Evolutionary conservation across 2,329 filamentous ascomycete species (phyloP).

Genomic region (Aureobasidium sp.): DNA sequence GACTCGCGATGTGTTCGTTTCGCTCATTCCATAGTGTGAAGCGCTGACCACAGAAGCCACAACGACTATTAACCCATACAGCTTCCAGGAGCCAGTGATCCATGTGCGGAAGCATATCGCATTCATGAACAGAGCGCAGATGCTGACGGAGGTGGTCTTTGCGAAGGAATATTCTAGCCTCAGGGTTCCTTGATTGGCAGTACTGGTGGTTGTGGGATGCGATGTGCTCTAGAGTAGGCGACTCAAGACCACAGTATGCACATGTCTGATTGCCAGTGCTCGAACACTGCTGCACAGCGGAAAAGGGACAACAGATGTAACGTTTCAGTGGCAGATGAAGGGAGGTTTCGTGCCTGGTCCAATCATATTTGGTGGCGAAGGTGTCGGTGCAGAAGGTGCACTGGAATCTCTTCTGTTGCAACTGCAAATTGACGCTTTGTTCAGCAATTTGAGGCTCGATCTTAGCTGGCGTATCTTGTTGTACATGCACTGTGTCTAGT

Average conservation of each 20-base stretch:
- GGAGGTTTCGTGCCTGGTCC: slow-evolving; percentile 60
- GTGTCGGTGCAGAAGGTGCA: slow-evolving; percentile 53
- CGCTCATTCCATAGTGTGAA: slow-evolving; percentile 47
- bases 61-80: slow-evolving; percentile 47
- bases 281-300: slow-evolving; percentile 30
- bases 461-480: background rate
- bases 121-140: slow-evolving; percentile 52
- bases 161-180: slow-evolving; percentile 57
- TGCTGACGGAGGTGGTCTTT: slow-evolving; percentile 59
- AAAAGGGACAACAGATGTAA: slow-evolving; percentile 53
- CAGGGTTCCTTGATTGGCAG: slow-evolving; percentile 59
- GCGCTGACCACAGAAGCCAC: slow-evolving; percentile 46
- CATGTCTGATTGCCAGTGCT: background rate
- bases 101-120: slow-evolving; percentile 56
- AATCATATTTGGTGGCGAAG: slow-evolving; percentile 52
- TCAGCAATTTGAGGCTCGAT: background rate
- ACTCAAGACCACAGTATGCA: slow-evolving; percentile 22
- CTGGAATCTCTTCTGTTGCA: slow-evolving; percentile 35
- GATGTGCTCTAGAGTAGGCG: slow-evolving; percentile 39
- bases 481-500: too few species aligned
- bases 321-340: slow-evolving; percentile 59
- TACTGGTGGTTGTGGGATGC: slow-evolving; percentile 53
- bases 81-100: slow-evolving; percentile 57
- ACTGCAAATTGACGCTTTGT: background rate
- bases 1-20: slow-evolving; percentile 46